Base-by-base conservation (phyloP, 805 yeast species). In the Debaryomyces maramus region DNA sequence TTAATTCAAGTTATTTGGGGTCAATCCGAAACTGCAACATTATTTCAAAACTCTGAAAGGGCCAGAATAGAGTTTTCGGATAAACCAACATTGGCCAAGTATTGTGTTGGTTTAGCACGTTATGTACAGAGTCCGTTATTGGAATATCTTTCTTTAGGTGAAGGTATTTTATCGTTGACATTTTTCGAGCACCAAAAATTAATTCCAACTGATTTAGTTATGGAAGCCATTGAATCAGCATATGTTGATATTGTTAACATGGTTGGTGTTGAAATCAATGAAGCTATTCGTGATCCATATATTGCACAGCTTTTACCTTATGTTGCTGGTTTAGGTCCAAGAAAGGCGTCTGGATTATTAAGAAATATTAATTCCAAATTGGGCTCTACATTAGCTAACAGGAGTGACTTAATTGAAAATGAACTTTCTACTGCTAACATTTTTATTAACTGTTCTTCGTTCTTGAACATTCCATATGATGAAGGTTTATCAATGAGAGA, bases 241-340 rank as follows among this genome's bases (percentile, higher is more conserved):
- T 83, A 88, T 56, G 97, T 93, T 34, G 99, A 93, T 63, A 81
- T 85, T 44, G 86, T 87, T 10, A 89, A 91, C 60, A 70, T 88
- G 70, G 95, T 87, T 38, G 99, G 99, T 55, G 86, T 91, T 19
- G 97, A 91, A 50, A 83, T 93, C 53, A 91, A 93, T 53, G 90
- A 84, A 46, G 96, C 97, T 6, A 83, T 88, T 5, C 72, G 88
- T 43, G 86, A 85, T 40, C 70, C 80, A 1, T 86, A 88, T 53
- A 64, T 80, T 44, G 87, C 96, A 3, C 77, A 78, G 23, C 63
- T 80, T 38, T 69, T 93, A 45, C 93, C 81, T 21, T 93, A 77
- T 56, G 78, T 93, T 36, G 80, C 95, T 6, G 99, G 99, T 17
- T 73, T 93, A 44, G 99, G 99, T 31, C 95, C 96, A 36, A 83